Evolutionary conservation across 306 rosid genomes (phyloP).

Genomic region (Vigna trinervia): DNA sequence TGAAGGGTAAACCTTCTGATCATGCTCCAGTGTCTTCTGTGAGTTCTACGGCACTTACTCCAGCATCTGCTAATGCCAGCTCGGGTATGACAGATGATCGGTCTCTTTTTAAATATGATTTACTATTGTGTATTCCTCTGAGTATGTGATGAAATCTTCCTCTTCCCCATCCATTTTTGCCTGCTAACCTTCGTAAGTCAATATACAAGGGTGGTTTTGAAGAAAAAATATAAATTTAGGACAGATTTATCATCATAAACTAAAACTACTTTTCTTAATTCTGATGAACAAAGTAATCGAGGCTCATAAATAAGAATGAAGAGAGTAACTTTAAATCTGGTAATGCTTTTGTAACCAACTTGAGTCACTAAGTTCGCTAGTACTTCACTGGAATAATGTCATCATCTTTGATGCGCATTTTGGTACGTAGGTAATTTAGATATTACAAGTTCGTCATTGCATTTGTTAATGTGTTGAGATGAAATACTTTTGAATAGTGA

Average conservation of each 20-base stretch:
- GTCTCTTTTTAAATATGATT: conserved; percentile 24
- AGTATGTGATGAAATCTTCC: conserved; percentile 17
- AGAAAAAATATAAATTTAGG: too few relatives aligned
- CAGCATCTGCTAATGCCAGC: conserved; percentile 67
- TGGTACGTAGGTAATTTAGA: conserved; percentile 5
- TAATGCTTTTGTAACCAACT: conserved; percentile 35
- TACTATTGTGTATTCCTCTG: conserved; percentile 25
- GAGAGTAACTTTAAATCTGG: background rate
- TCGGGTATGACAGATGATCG: conserved; percentile 61
- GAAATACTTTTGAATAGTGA: conserved; percentile 33
- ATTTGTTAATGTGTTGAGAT: conserved; percentile 2
- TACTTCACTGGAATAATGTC: conserved; percentile 22
- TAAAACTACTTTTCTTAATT: too few relatives aligned
- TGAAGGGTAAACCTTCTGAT: conserved; percentile 92
- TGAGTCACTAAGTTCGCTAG: conserved; percentile 30
- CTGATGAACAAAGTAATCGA: too few relatives aligned
- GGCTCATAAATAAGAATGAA: too few relatives aligned
- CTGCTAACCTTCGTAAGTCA: conserved; percentile 14
- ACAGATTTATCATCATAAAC: too few relatives aligned
- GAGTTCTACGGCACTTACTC: conserved; percentile 57
- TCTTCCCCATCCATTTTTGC: conserved; percentile 18
- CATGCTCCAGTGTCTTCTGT: conserved; percentile 74
- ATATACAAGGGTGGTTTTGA: background rate
- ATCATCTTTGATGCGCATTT: conserved; percentile 7
- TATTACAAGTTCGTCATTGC: background rate